Conservation (phyloP, 225 moss, liverwort and hornwort genomes). For the Pseudoscleropodium purum region DNA sequence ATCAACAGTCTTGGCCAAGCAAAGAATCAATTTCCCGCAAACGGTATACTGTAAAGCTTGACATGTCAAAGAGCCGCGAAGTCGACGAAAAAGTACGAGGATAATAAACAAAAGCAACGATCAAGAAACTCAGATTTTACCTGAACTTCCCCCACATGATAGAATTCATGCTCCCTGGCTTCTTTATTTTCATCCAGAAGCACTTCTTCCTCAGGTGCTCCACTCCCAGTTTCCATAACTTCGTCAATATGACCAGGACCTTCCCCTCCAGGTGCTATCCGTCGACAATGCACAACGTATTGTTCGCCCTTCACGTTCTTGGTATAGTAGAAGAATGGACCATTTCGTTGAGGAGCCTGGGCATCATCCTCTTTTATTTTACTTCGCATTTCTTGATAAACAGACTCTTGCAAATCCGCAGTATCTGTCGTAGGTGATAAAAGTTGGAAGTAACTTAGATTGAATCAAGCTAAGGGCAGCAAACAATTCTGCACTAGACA, state of each 20-base stretch:
- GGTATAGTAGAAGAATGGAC: slow-evolving; percentile 68
- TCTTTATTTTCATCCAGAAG: slow-evolving; percentile 77
- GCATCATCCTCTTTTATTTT: slow-evolving; percentile 79
- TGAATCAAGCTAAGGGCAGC: neutral
- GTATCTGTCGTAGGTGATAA: slow-evolving; percentile 36
- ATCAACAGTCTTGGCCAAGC: neutral
- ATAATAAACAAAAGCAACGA: neutral
- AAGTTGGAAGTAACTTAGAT: neutral
- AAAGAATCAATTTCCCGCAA: neutral
- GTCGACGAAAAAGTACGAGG: neutral
- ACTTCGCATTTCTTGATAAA: slow-evolving; percentile 81
- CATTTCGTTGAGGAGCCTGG: slow-evolving; percentile 54
- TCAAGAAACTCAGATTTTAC: slow-evolving; percentile 8
- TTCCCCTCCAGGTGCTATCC: slow-evolving; percentile 58
- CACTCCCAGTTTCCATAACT: slow-evolving; percentile 62
- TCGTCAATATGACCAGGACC: slow-evolving; percentile 71
- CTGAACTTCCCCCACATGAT: slow-evolving; percentile 61
- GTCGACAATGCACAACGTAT: slow-evolving; percentile 71
- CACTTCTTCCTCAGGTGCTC: slow-evolving; percentile 56
- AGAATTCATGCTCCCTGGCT: slow-evolving; percentile 61
- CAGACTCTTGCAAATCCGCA: slow-evolving; percentile 45
- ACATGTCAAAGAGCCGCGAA: neutral
- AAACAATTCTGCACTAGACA: neutral
- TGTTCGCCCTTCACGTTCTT: slow-evolving; percentile 70
- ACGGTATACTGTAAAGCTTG: neutral